Conservation (phyloP, 2,329 filamentous ascomycete species). For the Epicoccum sorghinum region DNA sequence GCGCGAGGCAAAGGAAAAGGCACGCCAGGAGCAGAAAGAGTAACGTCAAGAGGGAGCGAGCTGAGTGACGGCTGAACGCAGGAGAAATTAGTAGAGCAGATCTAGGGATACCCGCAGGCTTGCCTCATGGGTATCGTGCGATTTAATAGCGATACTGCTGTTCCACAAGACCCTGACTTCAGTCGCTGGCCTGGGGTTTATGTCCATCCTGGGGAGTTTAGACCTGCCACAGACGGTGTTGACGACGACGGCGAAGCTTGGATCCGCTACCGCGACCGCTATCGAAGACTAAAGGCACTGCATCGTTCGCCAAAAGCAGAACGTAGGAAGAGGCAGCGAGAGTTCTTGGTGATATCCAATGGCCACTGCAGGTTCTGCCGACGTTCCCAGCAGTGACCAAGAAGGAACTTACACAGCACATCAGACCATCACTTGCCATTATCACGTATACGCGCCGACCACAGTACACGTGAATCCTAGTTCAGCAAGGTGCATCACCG, state of each 20-base stretch:
- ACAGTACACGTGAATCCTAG: slow-evolving; percentile 7
- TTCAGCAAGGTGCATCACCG: slow-evolving; percentile 1
- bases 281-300: slow-evolving; percentile 18
- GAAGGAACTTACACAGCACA: slow-evolving; percentile 4
- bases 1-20: background rate
- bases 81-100: slow-evolving; percentile 1
- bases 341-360: slow-evolving; percentile 6
- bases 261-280: slow-evolving; percentile 25
- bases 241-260: slow-evolving; percentile 25
- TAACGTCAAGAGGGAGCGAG: background rate
- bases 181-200: slow-evolving; percentile 30
- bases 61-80: background rate
- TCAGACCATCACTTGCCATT: slow-evolving; percentile 18
- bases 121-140: slow-evolving; percentile 17
- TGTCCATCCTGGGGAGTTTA: slow-evolving; percentile 33
- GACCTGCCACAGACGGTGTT: slow-evolving; percentile 14
- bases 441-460: slow-evolving; percentile 20
- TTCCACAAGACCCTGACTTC: slow-evolving; percentile 21
- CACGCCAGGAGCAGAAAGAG: background rate
- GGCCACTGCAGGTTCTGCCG: slow-evolving; percentile 14
- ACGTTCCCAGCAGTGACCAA: slow-evolving; percentile 9
- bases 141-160: slow-evolving; percentile 3
- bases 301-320: slow-evolving; percentile 2
- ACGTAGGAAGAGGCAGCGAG: slow-evolving; percentile 4
- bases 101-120: background rate